These are phyloP conservation scores for Phytophthora pinifolia DNA, from an alignment of 352 stramenopile genomes.

Conservation along the genomic window DNA sequence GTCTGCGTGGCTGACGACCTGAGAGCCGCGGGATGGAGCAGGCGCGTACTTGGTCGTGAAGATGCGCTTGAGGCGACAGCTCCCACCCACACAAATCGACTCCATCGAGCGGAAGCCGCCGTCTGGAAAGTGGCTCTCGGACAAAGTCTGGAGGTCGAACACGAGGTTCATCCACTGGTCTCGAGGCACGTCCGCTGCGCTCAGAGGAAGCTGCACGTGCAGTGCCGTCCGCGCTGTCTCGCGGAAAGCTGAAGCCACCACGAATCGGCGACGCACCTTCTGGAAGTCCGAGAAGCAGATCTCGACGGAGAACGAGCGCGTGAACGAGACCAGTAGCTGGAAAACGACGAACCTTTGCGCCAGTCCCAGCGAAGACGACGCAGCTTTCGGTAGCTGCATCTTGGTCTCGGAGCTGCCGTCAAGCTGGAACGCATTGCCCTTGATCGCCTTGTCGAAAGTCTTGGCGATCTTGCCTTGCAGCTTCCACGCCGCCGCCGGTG, in stretches of 20 bases:
- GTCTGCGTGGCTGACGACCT: slow-evolving; percentile 18
- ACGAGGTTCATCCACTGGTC: slow-evolving; percentile 81
- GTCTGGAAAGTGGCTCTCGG: slow-evolving; percentile 53
- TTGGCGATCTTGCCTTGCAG: slow-evolving; percentile 78
- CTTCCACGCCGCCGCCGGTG: slow-evolving; percentile 67
- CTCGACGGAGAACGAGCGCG: slow-evolving; percentile 71
- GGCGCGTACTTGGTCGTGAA: slow-evolving; percentile 89
- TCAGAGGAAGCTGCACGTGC: slow-evolving; percentile 72
- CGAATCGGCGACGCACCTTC: slow-evolving; percentile 68
- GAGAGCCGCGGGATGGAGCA: slow-evolving; percentile 14
- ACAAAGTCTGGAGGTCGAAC: slow-evolving; percentile 70
- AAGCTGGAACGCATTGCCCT: slow-evolving; percentile 76
- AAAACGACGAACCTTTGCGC: slow-evolving; percentile 78
- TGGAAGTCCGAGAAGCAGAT: slow-evolving; percentile 80
- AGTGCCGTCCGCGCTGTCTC: slow-evolving; percentile 54
- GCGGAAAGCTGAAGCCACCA: slow-evolving; percentile 80
- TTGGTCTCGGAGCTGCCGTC: slow-evolving; percentile 76
- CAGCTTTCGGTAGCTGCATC: slow-evolving; percentile 76
- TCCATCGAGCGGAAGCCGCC: slow-evolving; percentile 75
- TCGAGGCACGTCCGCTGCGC: slow-evolving; percentile 35
- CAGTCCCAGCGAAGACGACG: slow-evolving; percentile 44
- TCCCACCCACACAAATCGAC: slow-evolving; percentile 69
- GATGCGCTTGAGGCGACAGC: slow-evolving; percentile 74
- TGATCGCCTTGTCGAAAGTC: slow-evolving; percentile 80
- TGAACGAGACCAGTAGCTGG: slow-evolving; percentile 63